These are phyloP conservation scores for Cucurbita maxima DNA, from an alignment of 306 rosid species.

Conservation along the genomic window DNA sequence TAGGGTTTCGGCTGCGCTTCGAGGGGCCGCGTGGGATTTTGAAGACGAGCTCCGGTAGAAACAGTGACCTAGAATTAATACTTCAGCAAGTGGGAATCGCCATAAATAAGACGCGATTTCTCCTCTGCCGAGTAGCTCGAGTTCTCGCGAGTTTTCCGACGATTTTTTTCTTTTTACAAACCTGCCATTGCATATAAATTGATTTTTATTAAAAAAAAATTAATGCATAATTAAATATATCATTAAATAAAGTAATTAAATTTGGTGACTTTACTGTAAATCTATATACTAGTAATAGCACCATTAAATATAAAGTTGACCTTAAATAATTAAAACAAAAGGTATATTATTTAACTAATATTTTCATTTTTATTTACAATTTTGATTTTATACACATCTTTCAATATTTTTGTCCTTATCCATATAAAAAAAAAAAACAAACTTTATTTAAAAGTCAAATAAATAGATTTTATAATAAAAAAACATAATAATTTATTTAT, in stretches of 20 bases:
- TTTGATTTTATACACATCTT: background rate
- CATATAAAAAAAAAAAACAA: too few relatives aligned
- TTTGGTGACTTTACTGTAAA: background rate
- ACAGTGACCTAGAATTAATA: conserved; percentile 18
- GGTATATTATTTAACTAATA: too few relatives aligned
- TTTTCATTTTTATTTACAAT: background rate
- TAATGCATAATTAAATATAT: background rate
- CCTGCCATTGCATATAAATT: too few relatives aligned
- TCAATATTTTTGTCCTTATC: too few relatives aligned
- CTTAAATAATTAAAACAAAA: too few relatives aligned
- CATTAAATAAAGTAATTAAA: background rate
- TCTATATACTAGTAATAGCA: background rate
- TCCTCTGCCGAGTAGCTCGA: background rate
- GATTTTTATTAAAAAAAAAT: too few relatives aligned
- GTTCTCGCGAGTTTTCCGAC: too few relatives aligned
- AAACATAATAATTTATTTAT: too few relatives aligned
- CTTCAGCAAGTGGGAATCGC: conserved; percentile 20
- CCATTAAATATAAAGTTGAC: background rate
- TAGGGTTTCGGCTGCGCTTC: conserved; percentile 20
- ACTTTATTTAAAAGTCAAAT: too few relatives aligned
- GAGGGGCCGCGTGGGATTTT: conserved; percentile 18
- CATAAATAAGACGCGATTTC: conserved; percentile 6
- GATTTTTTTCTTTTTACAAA: too few relatives aligned
- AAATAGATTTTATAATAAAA: too few relatives aligned
- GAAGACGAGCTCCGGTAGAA: conserved; percentile 21